A percentile compares a stretch with the other conserved stretches of the same genome.
These are phyloP conservation scores for Tetraselmis chui DNA, from an alignment of 139 green algal genomes.

Conservation along the genomic window DNA sequence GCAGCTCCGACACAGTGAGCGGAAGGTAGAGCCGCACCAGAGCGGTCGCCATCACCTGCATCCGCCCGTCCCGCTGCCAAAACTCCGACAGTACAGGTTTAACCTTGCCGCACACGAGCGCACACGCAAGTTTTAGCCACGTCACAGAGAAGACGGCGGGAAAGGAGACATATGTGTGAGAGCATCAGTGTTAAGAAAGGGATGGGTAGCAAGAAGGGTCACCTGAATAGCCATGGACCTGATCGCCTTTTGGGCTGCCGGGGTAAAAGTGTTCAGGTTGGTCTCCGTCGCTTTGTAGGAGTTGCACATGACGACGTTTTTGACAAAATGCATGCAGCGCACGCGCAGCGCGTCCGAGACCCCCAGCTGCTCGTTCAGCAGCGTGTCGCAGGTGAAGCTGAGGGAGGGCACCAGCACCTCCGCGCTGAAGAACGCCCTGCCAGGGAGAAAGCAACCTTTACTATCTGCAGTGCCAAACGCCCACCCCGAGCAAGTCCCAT, in stretches of 20 bases:
- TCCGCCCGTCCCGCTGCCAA: constrained; percentile 21
- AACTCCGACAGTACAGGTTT: constrained; percentile 25
- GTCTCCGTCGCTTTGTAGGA: constrained; percentile 30
- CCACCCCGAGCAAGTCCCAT: no score
- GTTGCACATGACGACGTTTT: constrained; percentile 35
- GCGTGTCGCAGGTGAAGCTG: constrained; percentile 45
- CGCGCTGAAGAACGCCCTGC: constrained; percentile 57
- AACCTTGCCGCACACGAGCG: constrained; percentile 8
- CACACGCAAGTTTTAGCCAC: background rate
- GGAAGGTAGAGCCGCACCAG: constrained; percentile 42
- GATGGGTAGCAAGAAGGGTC: no score
- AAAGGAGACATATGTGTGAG: background rate
- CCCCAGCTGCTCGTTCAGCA: constrained; percentile 19
- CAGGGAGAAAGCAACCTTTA: background rate
- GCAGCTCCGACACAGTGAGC: constrained; percentile 53
- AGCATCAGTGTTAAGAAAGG: no score
- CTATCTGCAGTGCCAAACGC: background rate
- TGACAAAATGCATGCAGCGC: constrained; percentile 48
- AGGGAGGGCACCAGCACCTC: constrained; percentile 53
- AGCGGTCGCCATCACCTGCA: constrained; percentile 25
- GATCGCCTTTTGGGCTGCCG: background rate
- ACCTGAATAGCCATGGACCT: background rate
- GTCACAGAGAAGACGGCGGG: no score
- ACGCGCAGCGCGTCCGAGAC: constrained; percentile 33
- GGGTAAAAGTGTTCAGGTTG: background rate